Evolutionary conservation across 805 yeast species (phyloP).

Genomic region (Cyberlindnera nakhonratchasimensis): DNA sequence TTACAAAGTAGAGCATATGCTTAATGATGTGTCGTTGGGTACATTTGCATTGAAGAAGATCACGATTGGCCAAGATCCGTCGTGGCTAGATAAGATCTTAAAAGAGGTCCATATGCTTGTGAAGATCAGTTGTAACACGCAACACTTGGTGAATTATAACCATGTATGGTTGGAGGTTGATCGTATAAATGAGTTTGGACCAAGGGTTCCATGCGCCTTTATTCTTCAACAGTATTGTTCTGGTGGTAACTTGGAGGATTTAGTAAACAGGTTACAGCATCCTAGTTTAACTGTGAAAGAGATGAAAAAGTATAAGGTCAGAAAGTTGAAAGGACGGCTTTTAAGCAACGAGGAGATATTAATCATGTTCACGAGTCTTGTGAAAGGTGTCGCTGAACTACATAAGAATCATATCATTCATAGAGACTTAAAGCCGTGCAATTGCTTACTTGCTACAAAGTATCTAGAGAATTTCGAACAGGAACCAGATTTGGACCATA

Average conservation of each 20-base stretch:
- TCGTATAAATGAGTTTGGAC: conserved; percentile 47
- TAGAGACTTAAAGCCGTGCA: conserved; percentile 86
- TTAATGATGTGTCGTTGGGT: conserved; percentile 70
- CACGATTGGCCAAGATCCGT: conserved; percentile 72
- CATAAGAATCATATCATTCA: conserved; percentile 79
- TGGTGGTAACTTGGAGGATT: conserved; percentile 82
- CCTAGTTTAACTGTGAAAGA: conserved; percentile 38
- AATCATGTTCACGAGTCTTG: conserved; percentile 63
- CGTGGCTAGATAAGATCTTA: conserved; percentile 65
- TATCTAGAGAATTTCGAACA: conserved; percentile 20
- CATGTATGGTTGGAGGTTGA: conserved; percentile 89
- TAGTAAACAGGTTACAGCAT: conserved; percentile 38
- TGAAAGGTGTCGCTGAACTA: conserved; percentile 65
- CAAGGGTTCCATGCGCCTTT: conserved; percentile 66
- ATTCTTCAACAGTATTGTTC: conserved; percentile 84
- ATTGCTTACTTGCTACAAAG: conserved; percentile 54
- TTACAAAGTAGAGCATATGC: conserved; percentile 75
- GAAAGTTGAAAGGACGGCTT: conserved; percentile 28
- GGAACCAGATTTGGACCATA: conserved; percentile 18
- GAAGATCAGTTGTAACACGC: conserved; percentile 42
- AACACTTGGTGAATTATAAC: conserved; percentile 75
- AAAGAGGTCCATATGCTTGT: conserved; percentile 74
- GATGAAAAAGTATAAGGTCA: conserved; percentile 34
- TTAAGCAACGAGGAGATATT: conserved; percentile 60
- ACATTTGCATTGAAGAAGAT: conserved; percentile 81